These are phyloP conservation scores for Chondrostereum purpureum DNA, from an alignment of 1,284 basidiomycete species.

Conservation along the genomic window DNA sequence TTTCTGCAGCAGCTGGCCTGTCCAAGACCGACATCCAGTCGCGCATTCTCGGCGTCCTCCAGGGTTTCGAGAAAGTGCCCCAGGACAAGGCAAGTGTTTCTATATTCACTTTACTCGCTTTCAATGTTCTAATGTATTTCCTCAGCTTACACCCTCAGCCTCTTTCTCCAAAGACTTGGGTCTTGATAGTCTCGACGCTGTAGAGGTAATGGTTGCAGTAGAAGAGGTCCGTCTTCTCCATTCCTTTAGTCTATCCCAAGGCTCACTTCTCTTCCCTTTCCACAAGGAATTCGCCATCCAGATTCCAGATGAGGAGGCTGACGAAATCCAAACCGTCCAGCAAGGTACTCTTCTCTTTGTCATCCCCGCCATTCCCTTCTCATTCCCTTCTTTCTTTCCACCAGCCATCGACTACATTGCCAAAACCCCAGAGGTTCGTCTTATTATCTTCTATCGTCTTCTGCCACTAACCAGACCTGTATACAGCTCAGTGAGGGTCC, in stretches of 20 bases:
- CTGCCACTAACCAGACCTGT: slow-evolving; percentile 18
- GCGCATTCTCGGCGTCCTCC: slow-evolving; percentile 85
- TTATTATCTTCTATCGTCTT: slow-evolving; percentile 14
- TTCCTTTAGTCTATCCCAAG: slow-evolving; percentile 4
- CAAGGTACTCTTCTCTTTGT: slow-evolving; percentile 56
- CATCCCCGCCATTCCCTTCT: slow-evolving; percentile 12
- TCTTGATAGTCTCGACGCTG: slow-evolving; percentile 94
- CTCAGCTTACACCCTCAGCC: slow-evolving; percentile 67
- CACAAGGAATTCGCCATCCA: slow-evolving; percentile 80
- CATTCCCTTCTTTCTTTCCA: slow-evolving; percentile 12
- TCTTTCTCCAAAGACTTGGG: slow-evolving; percentile 87
- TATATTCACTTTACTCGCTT: slow-evolving; percentile 7
- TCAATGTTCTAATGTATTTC: slow-evolving; percentile 11
- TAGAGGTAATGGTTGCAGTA: slow-evolving; percentile 99
- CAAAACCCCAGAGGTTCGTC: slow-evolving; percentile 81
- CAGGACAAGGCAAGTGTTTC: slow-evolving; percentile 58
- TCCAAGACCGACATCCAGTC: slow-evolving; percentile 73
- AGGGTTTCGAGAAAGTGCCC: slow-evolving; percentile 95
- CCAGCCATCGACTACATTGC: slow-evolving; percentile 96
- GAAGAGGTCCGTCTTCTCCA: slow-evolving; percentile 71
- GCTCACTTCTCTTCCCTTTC: slow-evolving; percentile 8
- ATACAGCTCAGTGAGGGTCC: slow-evolving; percentile 11
- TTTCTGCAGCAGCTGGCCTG: slow-evolving; percentile 73
- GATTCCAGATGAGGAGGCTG: slow-evolving; percentile 98
- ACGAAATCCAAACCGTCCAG: slow-evolving; percentile 91